Percentiles rank a stretch among this genome's conserved stretches.
Conservation (phyloP, 177 flowering plant genomes). For the Vitis hybrid region DNA sequence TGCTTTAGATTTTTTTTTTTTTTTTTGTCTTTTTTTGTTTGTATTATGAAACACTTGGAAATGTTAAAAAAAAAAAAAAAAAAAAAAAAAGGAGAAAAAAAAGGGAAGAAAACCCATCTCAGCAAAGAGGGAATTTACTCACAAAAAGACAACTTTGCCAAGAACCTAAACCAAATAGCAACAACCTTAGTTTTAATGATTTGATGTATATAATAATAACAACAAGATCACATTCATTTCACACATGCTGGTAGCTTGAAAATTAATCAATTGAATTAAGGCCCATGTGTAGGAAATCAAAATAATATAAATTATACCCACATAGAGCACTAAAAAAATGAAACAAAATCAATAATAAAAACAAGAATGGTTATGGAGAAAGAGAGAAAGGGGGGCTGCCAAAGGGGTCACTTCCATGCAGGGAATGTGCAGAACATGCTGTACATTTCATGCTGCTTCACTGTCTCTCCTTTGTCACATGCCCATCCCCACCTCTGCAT, state of each 20-base stretch:
- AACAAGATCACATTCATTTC: slow-evolving; percentile 8
- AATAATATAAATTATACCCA: not conserved
- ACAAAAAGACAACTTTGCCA: not conserved
- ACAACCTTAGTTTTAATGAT: not conserved
- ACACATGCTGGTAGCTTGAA: slow-evolving; percentile 20
- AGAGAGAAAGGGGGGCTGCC: slow-evolving; percentile 6
- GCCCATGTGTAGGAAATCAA: slow-evolving; percentile 8
- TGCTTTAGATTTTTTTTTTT: no score
- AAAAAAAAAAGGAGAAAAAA: no score
- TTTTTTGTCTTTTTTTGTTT: no score
- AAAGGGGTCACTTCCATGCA: slow-evolving; percentile 40
- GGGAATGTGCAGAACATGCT: slow-evolving; percentile 86
- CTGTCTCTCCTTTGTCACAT: slow-evolving; percentile 55
- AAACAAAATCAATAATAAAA: not conserved
- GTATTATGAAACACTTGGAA: no score
- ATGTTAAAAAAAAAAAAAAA: no score
- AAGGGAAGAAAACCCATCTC: no score
- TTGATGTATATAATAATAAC: not conserved
- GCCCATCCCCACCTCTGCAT: slow-evolving; percentile 26
- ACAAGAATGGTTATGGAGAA: not conserved
- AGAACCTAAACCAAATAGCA: not conserved
- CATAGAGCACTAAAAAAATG: not conserved
- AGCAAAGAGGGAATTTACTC: not conserved
- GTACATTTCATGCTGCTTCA: slow-evolving; percentile 44
- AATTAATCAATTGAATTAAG: not conserved